Conservation (phyloP, 2,329 filamentous ascomycete genomes). For the Phaeoacremonium minimum region DNA sequence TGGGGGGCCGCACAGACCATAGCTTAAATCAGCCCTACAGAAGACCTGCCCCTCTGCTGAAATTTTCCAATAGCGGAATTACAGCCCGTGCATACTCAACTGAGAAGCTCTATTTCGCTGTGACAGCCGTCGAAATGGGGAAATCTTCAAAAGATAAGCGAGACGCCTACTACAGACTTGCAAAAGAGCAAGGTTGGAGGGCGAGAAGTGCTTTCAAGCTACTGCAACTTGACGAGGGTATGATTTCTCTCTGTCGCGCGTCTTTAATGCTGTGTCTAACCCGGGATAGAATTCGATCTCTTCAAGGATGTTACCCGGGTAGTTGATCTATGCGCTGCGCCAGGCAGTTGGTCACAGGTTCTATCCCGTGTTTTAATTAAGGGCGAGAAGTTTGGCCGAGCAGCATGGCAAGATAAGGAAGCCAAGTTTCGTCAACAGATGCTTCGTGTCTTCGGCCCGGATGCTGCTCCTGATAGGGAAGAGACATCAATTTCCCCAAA, state of each 20-base stretch:
- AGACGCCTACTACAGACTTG: conserved; percentile 94
- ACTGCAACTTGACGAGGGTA: conserved; percentile 83
- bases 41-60: neutral
- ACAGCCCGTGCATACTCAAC: too few species aligned
- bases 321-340: conserved; percentile 92
- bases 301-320: conserved; percentile 88
- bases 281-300: conserved; percentile 75
- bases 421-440: conserved; percentile 59
- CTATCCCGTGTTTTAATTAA: conserved; percentile 90
- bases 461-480: conserved; percentile 8
- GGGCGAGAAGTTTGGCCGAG: conserved; percentile 82
- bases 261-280: conserved; percentile 2
- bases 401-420: conserved; percentile 83
- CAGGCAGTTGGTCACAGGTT: conserved; percentile 96
- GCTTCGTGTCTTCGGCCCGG: conserved; percentile 41
- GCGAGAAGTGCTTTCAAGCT: conserved; percentile 96
- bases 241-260: conserved; percentile 6
- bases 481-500: neutral
- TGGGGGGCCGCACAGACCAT: conserved; percentile 17
- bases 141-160: conserved; percentile 99
- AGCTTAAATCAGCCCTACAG: conserved; percentile 22
- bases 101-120: too few species aligned
- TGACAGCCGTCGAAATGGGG: conserved; percentile 67
- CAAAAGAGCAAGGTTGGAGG: conserved; percentile 98
- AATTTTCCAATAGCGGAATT: too few species aligned